Evolutionary conservation across 2,329 filamentous ascomycete genomes (phyloP), one percentile per base, ranked within the genome.

Genomic region (Verticillium nubilum): DNA sequence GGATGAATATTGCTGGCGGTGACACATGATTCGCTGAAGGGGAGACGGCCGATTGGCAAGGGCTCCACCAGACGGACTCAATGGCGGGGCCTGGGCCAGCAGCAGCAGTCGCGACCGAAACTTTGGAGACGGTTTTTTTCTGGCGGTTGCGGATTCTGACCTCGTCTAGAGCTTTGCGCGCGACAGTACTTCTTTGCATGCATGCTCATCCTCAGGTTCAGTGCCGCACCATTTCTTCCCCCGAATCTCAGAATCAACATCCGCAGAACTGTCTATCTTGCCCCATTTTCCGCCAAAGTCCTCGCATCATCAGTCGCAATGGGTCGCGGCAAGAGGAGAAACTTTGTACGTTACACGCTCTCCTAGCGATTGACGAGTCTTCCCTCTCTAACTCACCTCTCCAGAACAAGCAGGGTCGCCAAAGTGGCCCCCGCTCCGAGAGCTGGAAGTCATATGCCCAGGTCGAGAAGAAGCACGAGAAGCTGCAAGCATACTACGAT

Each of bases 401-500:
- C 17, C 42, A 47, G 42, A 57, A 57, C 56, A 57, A 57, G 56
- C 23, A 29, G 35, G 27, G 27, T 12, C 37, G 56, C 15, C 25
- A 42, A 28, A 52, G 52, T 13, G 58, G 50, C 37, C 62, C 59
- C 56, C 62, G 62, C 50, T 61, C 56, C 58, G 59, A 63, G 28
- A 61, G 57, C 29, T 63, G 63, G 61, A 58, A 58, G 56, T 58
- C 60, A 13, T 87, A 85, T 71, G 77, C 82, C 19, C 82, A 88
- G 42, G 81, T 96, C 58, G 76, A 81, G 67, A 95, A 93, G 78
- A 78, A 87, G 67, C 97, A 99, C 75, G 88, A 90, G 70, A 88
- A 88, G 68, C 89, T 96, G 64, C 89, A 98, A 77, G 80, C 81
- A 64, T 98, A 90, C 78, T 99, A 99, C 80, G 88, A 96, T 71